A percentile compares a stretch with the other conserved stretches of the same genome.
phyloP scores from a whole-genome alignment of 306 rosid genomes.

The Cercis canadensis region DNA sequence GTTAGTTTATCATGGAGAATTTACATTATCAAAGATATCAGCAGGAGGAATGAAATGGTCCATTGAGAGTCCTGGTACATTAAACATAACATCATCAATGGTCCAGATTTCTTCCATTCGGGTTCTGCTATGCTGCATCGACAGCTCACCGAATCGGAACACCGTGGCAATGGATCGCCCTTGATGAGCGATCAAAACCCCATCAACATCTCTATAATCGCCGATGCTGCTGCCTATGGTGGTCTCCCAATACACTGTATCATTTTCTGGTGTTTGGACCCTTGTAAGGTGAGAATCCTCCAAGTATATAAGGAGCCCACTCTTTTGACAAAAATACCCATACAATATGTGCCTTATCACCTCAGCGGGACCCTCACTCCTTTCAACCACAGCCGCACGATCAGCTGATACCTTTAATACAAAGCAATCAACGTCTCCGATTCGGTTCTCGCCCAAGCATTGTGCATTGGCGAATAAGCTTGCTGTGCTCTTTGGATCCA shows the following conservation, averaged over 20 bases:
- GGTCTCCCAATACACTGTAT: slow-evolving; percentile 91
- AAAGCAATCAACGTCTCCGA: slow-evolving; percentile 84
- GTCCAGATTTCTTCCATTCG: slow-evolving; percentile 93
- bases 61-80: slow-evolving; percentile 87
- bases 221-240: slow-evolving; percentile 92
- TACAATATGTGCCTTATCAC: slow-evolving; percentile 86
- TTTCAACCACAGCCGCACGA: slow-evolving; percentile 78
- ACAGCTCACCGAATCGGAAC: slow-evolving; percentile 77
- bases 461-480: slow-evolving; percentile 90
- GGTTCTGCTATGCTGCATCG: slow-evolving; percentile 82
- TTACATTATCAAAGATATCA: slow-evolving; percentile 62
- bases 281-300: slow-evolving; percentile 95
- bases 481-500: slow-evolving; percentile 92
- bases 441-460: slow-evolving; percentile 82
- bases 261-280: slow-evolving; percentile 62
- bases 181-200: slow-evolving; percentile 78
- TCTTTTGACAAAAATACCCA: slow-evolving; percentile 93
- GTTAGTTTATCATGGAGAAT: slow-evolving; percentile 54
- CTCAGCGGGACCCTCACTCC: slow-evolving; percentile 90
- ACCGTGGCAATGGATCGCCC: slow-evolving; percentile 92
- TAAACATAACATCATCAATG: slow-evolving; percentile 88
- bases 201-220: slow-evolving; percentile 83
- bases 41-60: slow-evolving; percentile 94
- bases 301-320: slow-evolving; percentile 85
- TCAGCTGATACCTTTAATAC: slow-evolving; percentile 81